These are phyloP conservation scores for Odonthalia washingtoniensis DNA, from an alignment of 31 red algal genomes.

Conservation along the genomic window DNA sequence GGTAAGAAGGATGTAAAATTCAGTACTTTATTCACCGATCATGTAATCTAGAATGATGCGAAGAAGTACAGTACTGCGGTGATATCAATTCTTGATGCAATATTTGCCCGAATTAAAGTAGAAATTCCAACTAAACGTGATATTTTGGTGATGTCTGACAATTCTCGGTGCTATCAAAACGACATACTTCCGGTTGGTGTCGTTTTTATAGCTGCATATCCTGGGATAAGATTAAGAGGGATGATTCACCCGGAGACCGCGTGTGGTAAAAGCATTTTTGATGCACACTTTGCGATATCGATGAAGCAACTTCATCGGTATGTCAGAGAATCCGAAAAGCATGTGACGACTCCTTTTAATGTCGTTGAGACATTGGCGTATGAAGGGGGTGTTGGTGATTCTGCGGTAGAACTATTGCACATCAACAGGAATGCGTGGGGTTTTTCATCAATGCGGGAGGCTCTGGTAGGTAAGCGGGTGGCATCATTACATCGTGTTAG, in stretches of 20 bases:
- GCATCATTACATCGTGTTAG: no score
- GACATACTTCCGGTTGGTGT: neutral
- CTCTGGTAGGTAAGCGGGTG: no score
- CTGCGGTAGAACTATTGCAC: neutral
- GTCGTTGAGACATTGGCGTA: neutral
- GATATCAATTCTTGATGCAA: no score
- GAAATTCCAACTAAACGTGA: no score
- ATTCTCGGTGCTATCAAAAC: neutral
- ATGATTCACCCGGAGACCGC: neutral
- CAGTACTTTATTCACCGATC: no score
- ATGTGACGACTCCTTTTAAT: neutral
- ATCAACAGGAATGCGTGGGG: no score
- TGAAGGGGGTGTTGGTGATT: neutral
- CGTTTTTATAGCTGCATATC: neutral
- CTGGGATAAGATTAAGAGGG: neutral
- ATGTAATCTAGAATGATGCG: no score
- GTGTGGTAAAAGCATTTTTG: neutral
- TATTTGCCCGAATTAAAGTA: no score
- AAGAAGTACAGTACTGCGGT: no score
- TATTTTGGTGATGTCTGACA: no score
- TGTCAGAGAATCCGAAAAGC: neutral
- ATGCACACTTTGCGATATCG: neutral
- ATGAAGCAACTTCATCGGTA: neutral
- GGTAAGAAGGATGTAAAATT: no score
- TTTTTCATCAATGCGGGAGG: no score